Evolutionary conservation across 1,284 basidiomycete genomes (phyloP).

Genomic region (Chondrostereum purpureum): DNA sequence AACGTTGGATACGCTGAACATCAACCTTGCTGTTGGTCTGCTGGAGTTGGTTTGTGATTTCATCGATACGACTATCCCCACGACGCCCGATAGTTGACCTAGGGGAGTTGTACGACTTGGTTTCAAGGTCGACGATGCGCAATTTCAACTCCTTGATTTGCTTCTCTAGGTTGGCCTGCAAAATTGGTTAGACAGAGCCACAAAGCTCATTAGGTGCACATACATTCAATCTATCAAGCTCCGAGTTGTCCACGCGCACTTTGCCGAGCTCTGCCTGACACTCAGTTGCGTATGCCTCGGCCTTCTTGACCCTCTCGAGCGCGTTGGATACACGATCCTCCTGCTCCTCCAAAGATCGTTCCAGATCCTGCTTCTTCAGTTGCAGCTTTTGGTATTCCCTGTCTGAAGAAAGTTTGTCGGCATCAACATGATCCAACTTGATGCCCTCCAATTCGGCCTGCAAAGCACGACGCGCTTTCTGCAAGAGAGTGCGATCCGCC

Average conservation of each 20-base stretch:
- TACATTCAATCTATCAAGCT: slow-evolving; percentile 73
- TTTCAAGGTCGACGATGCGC: slow-evolving; percentile 76
- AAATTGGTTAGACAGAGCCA: too few relatives aligned
- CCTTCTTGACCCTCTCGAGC: slow-evolving; percentile 74
- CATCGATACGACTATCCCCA: slow-evolving; percentile 63
- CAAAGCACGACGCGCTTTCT: slow-evolving; percentile 76
- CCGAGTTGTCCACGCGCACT: slow-evolving; percentile 70
- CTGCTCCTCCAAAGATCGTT: slow-evolving; percentile 74
- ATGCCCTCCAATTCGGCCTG: slow-evolving; percentile 77
- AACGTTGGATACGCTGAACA: slow-evolving; percentile 37
- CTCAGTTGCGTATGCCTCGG: slow-evolving; percentile 69
- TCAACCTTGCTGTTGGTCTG: slow-evolving; percentile 46
- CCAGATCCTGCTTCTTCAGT: slow-evolving; percentile 74
- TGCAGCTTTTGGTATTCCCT: slow-evolving; percentile 69
- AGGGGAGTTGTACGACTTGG: slow-evolving; percentile 66
- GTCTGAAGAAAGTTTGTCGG: slow-evolving; percentile 65
- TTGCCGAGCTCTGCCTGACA: slow-evolving; percentile 71
- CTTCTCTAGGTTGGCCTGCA: slow-evolving; percentile 78
- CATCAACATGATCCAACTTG: slow-evolving; percentile 68
- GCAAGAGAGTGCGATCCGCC: slow-evolving; percentile 69
- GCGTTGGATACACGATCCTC: slow-evolving; percentile 67
- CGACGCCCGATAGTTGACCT: slow-evolving; percentile 51
- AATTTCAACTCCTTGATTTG: slow-evolving; percentile 78
- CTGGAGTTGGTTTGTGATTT: slow-evolving; percentile 57
- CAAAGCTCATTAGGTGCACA: too few relatives aligned